These are phyloP conservation scores for Tricholomella constricta DNA, from an alignment of 768 basidiomycete species.

Conservation along the genomic window DNA sequence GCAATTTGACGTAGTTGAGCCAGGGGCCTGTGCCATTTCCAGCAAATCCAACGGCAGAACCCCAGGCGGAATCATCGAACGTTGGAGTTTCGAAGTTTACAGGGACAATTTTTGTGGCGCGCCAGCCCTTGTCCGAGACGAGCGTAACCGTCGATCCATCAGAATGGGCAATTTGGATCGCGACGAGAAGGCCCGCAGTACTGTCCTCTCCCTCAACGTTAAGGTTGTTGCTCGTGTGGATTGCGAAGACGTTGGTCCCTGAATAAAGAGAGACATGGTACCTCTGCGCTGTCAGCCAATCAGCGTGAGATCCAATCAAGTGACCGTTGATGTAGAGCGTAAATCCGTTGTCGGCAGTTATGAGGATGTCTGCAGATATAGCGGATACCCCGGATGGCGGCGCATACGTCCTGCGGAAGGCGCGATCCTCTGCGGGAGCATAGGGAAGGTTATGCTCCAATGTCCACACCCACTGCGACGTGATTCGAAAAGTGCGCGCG, in stretches of 20 bases:
- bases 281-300: background rate
- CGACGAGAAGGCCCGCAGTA: too few species aligned
- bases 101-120: too few species aligned
- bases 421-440: background rate
- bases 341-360: constrained; percentile 5
- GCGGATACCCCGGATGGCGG: constrained; percentile 2
- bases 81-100: too few species aligned
- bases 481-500: constrained; percentile 17
- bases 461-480: constrained; percentile 34
- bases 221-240: too few species aligned
- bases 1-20: background rate
- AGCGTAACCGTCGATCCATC: too few species aligned
- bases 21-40: constrained; percentile 27
- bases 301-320: background rate
- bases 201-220: too few species aligned
- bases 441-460: constrained; percentile 11
- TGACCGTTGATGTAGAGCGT: constrained; percentile 5
- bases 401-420: constrained; percentile 5
- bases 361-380: constrained; percentile 8
- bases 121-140: too few species aligned
- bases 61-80: too few species aligned
- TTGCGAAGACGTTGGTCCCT: too few species aligned
- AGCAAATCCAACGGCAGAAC: constrained; percentile 13
- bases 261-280: too few species aligned
- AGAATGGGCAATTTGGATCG: too few species aligned